A percentile compares a stretch with the other conserved stretches of the same genome.
Conservation (phyloP, 2,329 filamentous ascomycete genomes). For the Fusarium sp. region DNA sequence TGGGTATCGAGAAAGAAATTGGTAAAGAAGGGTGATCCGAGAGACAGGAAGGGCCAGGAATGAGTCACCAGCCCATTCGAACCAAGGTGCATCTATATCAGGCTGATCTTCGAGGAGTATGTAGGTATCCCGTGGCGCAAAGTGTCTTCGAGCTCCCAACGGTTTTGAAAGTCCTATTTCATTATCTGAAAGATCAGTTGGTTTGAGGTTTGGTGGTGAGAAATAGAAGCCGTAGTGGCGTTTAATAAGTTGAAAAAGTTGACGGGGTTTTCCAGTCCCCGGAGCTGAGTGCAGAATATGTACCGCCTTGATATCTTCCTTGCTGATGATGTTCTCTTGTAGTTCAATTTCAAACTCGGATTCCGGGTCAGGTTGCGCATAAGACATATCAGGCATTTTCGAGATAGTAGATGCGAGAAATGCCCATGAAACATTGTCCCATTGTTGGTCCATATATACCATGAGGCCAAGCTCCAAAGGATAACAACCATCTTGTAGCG, state of each 20-base stretch:
- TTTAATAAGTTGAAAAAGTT: not conserved
- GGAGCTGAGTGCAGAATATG: not conserved
- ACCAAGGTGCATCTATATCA: not conserved
- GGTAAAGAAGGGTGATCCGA: not conserved
- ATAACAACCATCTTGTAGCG: not conserved
- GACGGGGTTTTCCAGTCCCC: constrained; percentile 1
- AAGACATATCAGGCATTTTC: not conserved
- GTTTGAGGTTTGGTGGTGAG: not conserved
- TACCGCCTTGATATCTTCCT: not conserved
- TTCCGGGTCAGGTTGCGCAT: not conserved
- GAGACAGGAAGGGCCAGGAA: not conserved
- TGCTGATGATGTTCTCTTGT: not conserved
- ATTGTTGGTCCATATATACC: constrained; percentile 5
- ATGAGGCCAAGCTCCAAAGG: constrained; percentile 3
- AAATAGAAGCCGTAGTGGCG: not conserved
- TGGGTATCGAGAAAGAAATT: not conserved
- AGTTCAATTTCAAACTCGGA: not conserved
- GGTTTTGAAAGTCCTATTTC: not conserved
- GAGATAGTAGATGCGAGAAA: not conserved
- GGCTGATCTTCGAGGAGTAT: not conserved
- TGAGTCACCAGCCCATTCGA: accelerated
- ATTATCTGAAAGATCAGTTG: not conserved
- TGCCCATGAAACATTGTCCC: not conserved
- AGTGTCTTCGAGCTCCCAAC: not conserved
- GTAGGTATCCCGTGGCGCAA: not conserved